A percentile compares a stretch with the other conserved stretches of the same genome.
Evolutionary conservation across 768 basidiomycete genomes (phyloP).

Genomic region (Suillus discolor): DNA sequence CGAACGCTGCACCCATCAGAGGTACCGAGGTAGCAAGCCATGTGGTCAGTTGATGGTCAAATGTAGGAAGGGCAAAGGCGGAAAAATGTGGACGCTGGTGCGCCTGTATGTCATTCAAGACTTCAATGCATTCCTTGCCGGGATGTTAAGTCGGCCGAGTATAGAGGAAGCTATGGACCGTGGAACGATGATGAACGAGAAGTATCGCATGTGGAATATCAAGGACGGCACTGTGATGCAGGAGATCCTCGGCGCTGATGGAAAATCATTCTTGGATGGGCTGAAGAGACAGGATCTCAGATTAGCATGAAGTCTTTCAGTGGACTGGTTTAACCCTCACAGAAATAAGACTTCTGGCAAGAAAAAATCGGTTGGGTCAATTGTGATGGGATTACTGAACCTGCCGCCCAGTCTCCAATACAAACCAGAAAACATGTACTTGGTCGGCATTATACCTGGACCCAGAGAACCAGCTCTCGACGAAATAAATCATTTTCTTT

Average conservation of each 20-base stretch:
- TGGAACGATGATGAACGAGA: conserved; percentile 6
- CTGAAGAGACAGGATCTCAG: no score
- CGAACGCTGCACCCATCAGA: conserved; percentile 22
- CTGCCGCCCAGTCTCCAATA: conserved; percentile 35
- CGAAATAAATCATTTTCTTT: conserved; percentile 40
- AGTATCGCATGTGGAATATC: conserved; percentile 23
- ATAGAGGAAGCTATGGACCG: conserved; percentile 32
- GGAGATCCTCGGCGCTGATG: conserved; percentile 28
- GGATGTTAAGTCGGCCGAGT: conserved; percentile 26
- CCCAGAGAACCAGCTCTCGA: conserved; percentile 37
- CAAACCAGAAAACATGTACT: conserved; percentile 41
- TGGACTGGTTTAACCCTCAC: conserved; percentile 42
- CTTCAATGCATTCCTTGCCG: conserved; percentile 28
- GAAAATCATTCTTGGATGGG: conserved; percentile 23
- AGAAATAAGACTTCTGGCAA: conserved; percentile 36
- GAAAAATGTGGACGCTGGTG: conserved; percentile 3
- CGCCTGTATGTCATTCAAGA: conserved; percentile 29
- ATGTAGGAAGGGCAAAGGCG: neutral
- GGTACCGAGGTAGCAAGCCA: conserved; percentile 16
- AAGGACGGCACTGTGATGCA: conserved; percentile 28
- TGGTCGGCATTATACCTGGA: conserved; percentile 42
- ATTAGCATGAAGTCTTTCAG: conserved; percentile 33
- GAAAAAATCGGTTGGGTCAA: conserved; percentile 21
- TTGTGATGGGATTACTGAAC: conserved; percentile 25
- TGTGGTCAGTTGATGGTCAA: conserved; percentile 19